Percentiles rank a stretch among this genome's conserved stretches.
These are phyloP conservation scores for Sophora flavescens DNA, from an alignment of 306 rosid genomes.

Conservation along the genomic window DNA sequence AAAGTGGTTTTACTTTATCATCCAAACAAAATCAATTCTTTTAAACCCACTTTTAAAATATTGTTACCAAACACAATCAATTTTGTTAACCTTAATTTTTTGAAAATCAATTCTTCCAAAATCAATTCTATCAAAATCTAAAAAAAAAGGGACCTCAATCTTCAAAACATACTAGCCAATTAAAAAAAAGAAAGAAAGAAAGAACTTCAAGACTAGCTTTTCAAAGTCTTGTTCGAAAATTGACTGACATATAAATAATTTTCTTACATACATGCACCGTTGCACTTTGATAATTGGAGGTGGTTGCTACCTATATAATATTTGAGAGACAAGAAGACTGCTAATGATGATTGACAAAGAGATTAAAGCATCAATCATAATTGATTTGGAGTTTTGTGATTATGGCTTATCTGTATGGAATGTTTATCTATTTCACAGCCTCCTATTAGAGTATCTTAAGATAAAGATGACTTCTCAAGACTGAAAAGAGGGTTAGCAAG, in stretches of 20 bases:
- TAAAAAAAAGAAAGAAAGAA: not conserved
- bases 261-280: constrained; percentile 45
- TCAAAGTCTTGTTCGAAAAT: constrained; percentile 5
- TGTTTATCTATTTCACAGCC: constrained; percentile 38
- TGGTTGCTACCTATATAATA: constrained; percentile 42
- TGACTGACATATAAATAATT: not conserved
- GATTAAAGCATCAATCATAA: constrained; percentile 48
- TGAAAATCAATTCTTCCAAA: too few relatives aligned
- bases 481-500: constrained; percentile 39
- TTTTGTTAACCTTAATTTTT: too few relatives aligned
- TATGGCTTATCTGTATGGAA: constrained; percentile 42
- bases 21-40: too few relatives aligned
- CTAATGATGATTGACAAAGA: constrained; percentile 39
- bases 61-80: too few relatives aligned
- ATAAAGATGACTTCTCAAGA: constrained; percentile 42
- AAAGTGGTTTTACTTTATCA: too few relatives aligned
- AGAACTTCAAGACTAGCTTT: constrained; percentile 10
- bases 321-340: constrained; percentile 40
- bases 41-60: too few relatives aligned
- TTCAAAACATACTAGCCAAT: not conserved
- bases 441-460: constrained; percentile 32
- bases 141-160: too few relatives aligned
- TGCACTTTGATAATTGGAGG: constrained; percentile 40
- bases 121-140: too few relatives aligned
- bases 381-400: constrained; percentile 49